Evolutionary conservation across 352 stramenopile genomes (phyloP).

Genomic region (Pilasporangium apinafurcum): DNA sequence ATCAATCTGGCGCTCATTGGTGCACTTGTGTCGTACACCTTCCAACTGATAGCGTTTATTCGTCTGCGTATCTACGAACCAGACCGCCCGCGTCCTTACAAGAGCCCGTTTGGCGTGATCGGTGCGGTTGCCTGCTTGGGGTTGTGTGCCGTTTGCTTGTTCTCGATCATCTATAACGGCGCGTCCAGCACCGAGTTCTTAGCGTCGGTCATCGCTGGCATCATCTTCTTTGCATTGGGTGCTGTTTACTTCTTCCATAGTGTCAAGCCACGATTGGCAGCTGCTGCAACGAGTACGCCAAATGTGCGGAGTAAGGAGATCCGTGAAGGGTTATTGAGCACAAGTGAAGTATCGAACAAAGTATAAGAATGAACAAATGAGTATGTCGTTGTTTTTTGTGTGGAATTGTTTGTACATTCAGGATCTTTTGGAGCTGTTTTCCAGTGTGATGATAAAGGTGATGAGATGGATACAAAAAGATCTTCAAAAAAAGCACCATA

Average conservation of each 20-base stretch:
- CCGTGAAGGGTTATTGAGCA: conserved; percentile 36
- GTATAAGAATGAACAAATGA: conserved; percentile 8
- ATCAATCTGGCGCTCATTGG: conserved; percentile 70
- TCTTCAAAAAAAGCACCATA: too few species aligned
- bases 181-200: conserved; percentile 48
- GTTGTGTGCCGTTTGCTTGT: conserved; percentile 35
- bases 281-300: too few species aligned
- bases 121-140: conserved; percentile 34
- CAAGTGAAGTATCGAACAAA: conserved; percentile 12
- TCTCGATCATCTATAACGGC: conserved; percentile 67
- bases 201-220: conserved; percentile 43
- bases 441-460: too few species aligned
- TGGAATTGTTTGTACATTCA: too few species aligned
- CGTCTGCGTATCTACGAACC: conserved; percentile 43
- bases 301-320: too few species aligned
- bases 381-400: too few species aligned
- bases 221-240: conserved; percentile 44
- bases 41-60: conserved; percentile 57
- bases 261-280: conserved; percentile 25
- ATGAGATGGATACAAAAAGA: too few species aligned
- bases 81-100: conserved; percentile 36
- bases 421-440: too few species aligned
- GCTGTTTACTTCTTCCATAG: conserved; percentile 36
- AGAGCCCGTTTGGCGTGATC: conserved; percentile 43
- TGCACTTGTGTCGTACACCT: conserved; percentile 54